Conservation (phyloP, 495 filamentous ascomycete species). For the Aspergillus biplanus region DNA sequence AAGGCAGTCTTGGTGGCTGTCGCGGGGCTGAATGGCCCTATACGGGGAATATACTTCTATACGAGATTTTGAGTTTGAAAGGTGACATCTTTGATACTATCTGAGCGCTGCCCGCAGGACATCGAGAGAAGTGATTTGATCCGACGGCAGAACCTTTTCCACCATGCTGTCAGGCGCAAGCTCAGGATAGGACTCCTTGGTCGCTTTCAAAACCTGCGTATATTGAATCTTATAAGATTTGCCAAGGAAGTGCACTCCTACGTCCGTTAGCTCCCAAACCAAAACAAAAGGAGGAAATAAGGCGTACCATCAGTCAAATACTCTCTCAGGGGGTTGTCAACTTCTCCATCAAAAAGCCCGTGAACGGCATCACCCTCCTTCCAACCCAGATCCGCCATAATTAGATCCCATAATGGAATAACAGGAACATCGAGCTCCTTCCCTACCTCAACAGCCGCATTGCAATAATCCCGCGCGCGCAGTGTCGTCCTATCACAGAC, state of each 20-base stretch:
- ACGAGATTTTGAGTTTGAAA: not conserved
- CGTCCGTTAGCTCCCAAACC: not conserved
- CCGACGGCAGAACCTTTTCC: not conserved
- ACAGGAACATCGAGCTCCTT: not conserved
- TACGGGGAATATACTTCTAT: not conserved
- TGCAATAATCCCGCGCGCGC: slow-evolving; percentile 1
- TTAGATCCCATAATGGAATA: not conserved
- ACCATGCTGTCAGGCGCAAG: not conserved
- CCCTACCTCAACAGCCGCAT: not conserved
- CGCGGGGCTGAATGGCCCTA: too few species aligned
- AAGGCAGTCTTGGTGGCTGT: too few species aligned
- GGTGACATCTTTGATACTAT: not conserved
- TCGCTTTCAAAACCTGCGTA: not conserved
- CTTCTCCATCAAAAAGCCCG: not conserved
- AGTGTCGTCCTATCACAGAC: not conserved
- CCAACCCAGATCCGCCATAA: not conserved
- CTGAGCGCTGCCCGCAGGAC: not conserved
- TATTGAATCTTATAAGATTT: slow-evolving; percentile 4
- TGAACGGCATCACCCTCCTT: not conserved
- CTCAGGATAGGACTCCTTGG: not conserved
- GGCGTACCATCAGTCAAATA: slow-evolving; percentile 1
- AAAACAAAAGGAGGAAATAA: not conserved
- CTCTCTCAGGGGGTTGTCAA: slow-evolving; percentile 1
- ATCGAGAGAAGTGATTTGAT: not conserved
- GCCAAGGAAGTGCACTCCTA: not conserved